Base-by-base conservation (phyloP, 768 basidiomycete species). In the Psilocybe sp. region DNA sequence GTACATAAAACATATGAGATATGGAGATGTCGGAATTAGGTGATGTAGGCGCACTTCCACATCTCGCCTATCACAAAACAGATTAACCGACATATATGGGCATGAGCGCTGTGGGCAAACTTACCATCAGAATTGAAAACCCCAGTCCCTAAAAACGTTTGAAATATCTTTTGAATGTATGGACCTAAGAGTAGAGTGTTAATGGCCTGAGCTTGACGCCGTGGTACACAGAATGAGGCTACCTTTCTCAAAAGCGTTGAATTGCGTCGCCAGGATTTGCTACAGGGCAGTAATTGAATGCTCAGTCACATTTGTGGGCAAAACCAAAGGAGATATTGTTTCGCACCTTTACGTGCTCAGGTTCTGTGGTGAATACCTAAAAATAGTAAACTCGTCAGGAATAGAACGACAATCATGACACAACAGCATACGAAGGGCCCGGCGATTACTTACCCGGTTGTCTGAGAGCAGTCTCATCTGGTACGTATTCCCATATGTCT, bases 101-200 rank as follows among this genome's bases (percentile, higher is more conserved):
- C 23, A 28, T 28, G n/a, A n/a, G n/a, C n/a, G 23, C 23, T 28
- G 7, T 7, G 3, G 23, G 23, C 23, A 28, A 28, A 28, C 23
- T 28, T 28, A 28, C 79, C 81, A 64, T 83, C 79, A 2, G 78
- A 75, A 55, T 80, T 80, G 66, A 84, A 84, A 0, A 84, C 76
- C 0, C 82, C 82, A 3, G 72, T 70, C 0, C 82, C 82, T 6
- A 82, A 68, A 12, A 79, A 60, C 3, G 70, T 64, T 18, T 58
- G 40, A 34, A 74, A 49, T 49, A 65, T 62, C 2, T 40, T 47
- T 20, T 52, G 59, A 20, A 65, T 55, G 3, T 56, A 46, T 5
- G 66, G 61, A 14, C 74, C 70, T 56, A 43, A 34, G 20, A 12
- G 15, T 23, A 5, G 5, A 12, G 42, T 40, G 48, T 32, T 23